A percentile compares a stretch with the other conserved stretches of the same genome.
Conservation (phyloP, 176 grass and related monocot species). For the Oryza meridionalis region DNA sequence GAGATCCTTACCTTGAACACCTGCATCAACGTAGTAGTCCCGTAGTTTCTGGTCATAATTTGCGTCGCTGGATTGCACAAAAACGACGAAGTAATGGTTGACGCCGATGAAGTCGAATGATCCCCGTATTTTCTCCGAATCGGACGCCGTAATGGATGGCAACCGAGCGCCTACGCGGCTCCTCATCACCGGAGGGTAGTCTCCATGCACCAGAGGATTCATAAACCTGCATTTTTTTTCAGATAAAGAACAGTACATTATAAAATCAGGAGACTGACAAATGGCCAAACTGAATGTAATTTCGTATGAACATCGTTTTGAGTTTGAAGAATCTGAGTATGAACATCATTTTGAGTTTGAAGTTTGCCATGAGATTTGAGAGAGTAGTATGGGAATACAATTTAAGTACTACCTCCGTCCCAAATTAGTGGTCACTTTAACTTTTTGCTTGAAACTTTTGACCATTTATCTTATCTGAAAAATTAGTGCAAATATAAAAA, state of each 20-base stretch:
- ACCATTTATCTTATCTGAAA: too few species aligned
- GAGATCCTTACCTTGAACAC: constrained; percentile 32
- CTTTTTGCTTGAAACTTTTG: too few species aligned
- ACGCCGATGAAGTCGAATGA: constrained; percentile 81
- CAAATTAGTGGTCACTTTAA: too few species aligned
- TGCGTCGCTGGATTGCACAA: neutral
- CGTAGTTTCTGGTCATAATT: neutral
- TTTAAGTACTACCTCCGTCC: too few species aligned
- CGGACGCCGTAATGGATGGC: constrained; percentile 45
- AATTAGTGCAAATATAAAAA: too few species aligned
- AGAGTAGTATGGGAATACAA: neutral
- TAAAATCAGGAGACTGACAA: neutral
- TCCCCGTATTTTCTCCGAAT: constrained; percentile 45
- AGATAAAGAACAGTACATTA: neutral
- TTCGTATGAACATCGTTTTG: too few species aligned
- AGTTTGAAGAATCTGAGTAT: too few species aligned
- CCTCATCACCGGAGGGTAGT: constrained; percentile 69
- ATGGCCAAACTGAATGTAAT: neutral
- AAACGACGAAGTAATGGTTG: constrained; percentile 58
- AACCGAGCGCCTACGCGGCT: constrained; percentile 53
- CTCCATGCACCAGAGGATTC: constrained; percentile 69
- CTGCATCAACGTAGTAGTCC: constrained; percentile 60
- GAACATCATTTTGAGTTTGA: too few species aligned
- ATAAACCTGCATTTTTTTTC: constrained; percentile 50
- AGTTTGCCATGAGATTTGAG: too few species aligned